A percentile compares a stretch with the other conserved stretches of the same genome.
Conservation (phyloP, 2,329 filamentous ascomycete species). For the Aureobasidium uvarum region DNA sequence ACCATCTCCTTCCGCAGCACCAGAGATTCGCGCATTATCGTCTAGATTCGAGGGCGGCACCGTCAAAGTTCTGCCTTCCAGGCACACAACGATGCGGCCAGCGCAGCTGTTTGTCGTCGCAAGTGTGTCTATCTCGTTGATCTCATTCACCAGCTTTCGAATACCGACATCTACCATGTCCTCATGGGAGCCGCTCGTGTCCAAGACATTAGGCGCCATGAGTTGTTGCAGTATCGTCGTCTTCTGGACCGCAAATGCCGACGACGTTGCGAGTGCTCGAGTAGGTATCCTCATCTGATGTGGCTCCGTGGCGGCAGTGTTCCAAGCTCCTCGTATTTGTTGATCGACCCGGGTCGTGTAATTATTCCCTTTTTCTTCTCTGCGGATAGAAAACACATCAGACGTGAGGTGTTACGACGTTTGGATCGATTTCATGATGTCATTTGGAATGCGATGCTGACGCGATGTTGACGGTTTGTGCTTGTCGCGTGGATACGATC, state of each 20-base stretch:
- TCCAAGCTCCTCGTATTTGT: background rate
- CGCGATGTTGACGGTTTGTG: background rate
- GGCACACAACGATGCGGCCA: constrained; percentile 80
- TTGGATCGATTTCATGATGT: constrained; percentile 14
- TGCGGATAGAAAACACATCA: background rate
- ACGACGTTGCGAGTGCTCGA: constrained; percentile 26
- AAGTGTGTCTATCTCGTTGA: constrained; percentile 71
- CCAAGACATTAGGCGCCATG: constrained; percentile 64
- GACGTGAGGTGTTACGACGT: background rate
- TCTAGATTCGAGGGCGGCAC: background rate
- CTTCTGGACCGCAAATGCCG: constrained; percentile 58
- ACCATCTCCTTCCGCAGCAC: constrained; percentile 75
- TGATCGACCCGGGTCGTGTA: background rate
- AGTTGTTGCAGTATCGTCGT: constrained; percentile 69
- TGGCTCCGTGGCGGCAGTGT: background rate
- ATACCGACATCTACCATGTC: constrained; percentile 78
- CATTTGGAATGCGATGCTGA: constrained; percentile 19
- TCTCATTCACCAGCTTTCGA: constrained; percentile 69
- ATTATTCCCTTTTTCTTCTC: background rate
- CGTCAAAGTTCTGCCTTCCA: constrained; percentile 65
- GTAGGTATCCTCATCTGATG: background rate
- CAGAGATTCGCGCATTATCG: constrained; percentile 28
- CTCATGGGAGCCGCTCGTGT: constrained; percentile 79
- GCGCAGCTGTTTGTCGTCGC: constrained; percentile 94
- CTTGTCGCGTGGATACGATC: constrained; percentile 14